Evolutionary conservation across 139 green algal genomes (phyloP).

Genomic region (Chlamydomonas sphaeroides): DNA sequence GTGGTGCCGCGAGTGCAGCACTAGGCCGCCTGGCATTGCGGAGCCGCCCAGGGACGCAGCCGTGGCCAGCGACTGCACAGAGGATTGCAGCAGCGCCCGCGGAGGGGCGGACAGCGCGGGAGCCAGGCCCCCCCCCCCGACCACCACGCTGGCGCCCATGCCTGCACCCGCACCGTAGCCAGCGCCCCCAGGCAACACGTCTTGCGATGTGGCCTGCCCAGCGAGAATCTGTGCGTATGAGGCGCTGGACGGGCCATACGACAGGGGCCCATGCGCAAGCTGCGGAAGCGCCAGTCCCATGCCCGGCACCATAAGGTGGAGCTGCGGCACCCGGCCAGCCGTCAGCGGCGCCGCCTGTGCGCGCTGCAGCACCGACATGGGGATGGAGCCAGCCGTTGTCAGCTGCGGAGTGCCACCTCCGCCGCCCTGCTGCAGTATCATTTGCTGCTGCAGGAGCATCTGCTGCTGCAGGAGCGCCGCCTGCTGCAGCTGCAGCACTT

Average conservation of each 20-base stretch:
- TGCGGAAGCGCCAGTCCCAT: no score
- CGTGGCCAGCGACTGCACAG: neutral
- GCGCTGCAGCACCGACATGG: constrained; percentile 6
- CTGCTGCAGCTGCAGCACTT: neutral
- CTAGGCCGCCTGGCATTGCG: neutral
- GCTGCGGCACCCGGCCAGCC: neutral
- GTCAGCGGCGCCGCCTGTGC: neutral
- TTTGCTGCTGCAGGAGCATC: neutral
- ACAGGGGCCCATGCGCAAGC: no score
- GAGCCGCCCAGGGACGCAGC: neutral
- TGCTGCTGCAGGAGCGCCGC: neutral
- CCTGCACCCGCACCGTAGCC: no score
- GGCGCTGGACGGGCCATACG: neutral
- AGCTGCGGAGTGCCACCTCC: no score
- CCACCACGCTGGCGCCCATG: no score
- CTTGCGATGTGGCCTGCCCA: neutral
- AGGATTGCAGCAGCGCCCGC: neutral
- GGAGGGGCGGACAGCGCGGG: neutral
- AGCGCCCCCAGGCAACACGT: no score
- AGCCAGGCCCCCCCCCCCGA: neutral
- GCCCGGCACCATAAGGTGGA: constrained; percentile 23
- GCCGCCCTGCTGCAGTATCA: constrained; percentile 9
- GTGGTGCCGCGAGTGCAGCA: neutral
- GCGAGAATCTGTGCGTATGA: constrained; percentile 26
- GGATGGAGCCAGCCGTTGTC: constrained; percentile 1